A percentile compares a stretch with the other conserved stretches of the same genome.
phyloP scores from a whole-genome alignment of 805 yeast species.

The Saccharomycopsis schoenii region DNA sequence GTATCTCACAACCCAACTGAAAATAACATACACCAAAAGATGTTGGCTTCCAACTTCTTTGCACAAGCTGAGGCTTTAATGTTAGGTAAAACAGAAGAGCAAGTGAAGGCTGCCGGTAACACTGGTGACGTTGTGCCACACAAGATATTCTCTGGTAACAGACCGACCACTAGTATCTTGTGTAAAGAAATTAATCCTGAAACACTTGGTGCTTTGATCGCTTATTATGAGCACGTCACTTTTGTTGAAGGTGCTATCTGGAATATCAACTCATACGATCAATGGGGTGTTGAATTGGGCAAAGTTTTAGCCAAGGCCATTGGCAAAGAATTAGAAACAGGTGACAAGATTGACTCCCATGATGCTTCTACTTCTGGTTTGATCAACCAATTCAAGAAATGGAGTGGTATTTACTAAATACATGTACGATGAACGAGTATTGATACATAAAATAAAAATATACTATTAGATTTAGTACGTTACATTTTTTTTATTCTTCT shows the following conservation, averaged over 20 bases:
- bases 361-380: slow-evolving; percentile 88
- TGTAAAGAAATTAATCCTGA: slow-evolving; percentile 97
- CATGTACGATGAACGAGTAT: background rate
- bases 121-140: slow-evolving; percentile 83
- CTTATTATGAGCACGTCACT: slow-evolving; percentile 94
- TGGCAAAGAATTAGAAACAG: slow-evolving; percentile 74
- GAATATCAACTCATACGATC: slow-evolving; percentile 99
- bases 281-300: slow-evolving; percentile 99
- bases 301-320: slow-evolving; percentile 95
- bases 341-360: slow-evolving; percentile 50
- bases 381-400: slow-evolving; percentile 89
- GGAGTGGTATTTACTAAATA: slow-evolving; percentile 37
- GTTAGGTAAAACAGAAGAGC: slow-evolving; percentile 84
- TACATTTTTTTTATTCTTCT: background rate
- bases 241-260: slow-evolving; percentile 98
- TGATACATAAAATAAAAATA: background rate
- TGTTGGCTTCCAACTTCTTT: slow-evolving; percentile 98
- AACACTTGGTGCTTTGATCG: slow-evolving; percentile 89
- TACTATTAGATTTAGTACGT: background rate
- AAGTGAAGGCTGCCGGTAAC: slow-evolving; percentile 84
- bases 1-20: slow-evolving; percentile 97
- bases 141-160: slow-evolving; percentile 94
- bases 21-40: slow-evolving; percentile 85
- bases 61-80: slow-evolving; percentile 97
- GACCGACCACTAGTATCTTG: slow-evolving; percentile 96